phyloP scores from a whole-genome alignment of 169 alveolate species.

The Cytauxzoon felis region DNA sequence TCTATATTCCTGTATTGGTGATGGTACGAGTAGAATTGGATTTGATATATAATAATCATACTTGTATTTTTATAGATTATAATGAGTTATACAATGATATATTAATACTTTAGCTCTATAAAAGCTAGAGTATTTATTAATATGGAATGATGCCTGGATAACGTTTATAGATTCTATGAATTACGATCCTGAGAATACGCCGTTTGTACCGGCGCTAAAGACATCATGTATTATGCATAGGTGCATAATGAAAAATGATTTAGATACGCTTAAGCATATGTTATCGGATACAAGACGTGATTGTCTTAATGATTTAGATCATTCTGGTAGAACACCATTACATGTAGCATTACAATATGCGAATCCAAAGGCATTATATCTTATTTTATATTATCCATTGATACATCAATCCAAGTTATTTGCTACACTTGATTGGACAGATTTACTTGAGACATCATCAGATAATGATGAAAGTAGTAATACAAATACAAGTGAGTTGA shows the following conservation, averaged over 20 bases:
- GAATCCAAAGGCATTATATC: constrained; percentile 53
- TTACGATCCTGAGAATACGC: constrained; percentile 5
- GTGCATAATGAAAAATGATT: constrained; percentile 30
- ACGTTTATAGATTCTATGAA: too few species aligned
- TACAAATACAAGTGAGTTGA: too few species aligned
- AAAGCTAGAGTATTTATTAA: too few species aligned
- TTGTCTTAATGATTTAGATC: constrained; percentile 48
- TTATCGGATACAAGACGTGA: constrained; percentile 49
- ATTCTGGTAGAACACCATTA: constrained; percentile 55
- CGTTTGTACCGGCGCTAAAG: constrained; percentile 22
- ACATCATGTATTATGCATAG: constrained; percentile 24
- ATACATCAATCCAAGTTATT: constrained; percentile 45
- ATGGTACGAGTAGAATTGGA: too few species aligned
- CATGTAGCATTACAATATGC: constrained; percentile 59
- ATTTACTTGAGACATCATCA: neutral
- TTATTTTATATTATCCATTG: constrained; percentile 50
- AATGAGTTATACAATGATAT: too few species aligned
- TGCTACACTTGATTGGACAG: constrained; percentile 52
- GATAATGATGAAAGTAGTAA: neutral
- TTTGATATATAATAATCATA: too few species aligned
- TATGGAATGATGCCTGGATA: too few species aligned
- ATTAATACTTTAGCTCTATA: too few species aligned
- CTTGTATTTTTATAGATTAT: too few species aligned
- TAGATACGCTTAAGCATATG: constrained; percentile 38
- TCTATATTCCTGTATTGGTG: too few species aligned